These are phyloP conservation scores for Begonia masoniana DNA, from an alignment of 306 rosid species.

Conservation along the genomic window DNA sequence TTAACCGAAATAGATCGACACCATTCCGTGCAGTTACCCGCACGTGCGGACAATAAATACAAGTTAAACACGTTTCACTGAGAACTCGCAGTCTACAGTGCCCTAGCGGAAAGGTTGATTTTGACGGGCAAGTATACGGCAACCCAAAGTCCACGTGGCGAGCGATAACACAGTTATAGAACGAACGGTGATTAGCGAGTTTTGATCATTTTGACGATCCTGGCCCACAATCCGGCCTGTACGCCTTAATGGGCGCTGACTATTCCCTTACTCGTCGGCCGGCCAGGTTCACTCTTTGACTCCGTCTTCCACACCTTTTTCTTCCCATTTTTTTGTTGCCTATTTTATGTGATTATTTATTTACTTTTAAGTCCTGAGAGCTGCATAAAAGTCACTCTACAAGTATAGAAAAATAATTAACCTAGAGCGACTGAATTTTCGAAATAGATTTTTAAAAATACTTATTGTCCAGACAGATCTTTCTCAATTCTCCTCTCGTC, in stretches of 20 bases:
- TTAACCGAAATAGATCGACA: neutral
- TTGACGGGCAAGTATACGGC: neutral
- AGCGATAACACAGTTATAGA: no score
- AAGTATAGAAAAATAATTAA: no score
- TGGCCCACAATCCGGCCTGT: conserved; percentile 1
- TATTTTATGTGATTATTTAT: no score
- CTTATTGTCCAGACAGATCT: no score
- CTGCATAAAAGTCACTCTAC: no score
- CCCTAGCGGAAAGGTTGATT: neutral
- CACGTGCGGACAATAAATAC: neutral
- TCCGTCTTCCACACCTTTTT: neutral
- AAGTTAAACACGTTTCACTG: neutral
- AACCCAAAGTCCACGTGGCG: neutral
- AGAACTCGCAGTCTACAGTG: neutral
- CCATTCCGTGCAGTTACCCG: neutral
- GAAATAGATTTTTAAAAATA: no score
- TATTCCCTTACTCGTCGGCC: neutral
- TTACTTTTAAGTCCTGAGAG: no score
- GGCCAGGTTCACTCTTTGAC: neutral
- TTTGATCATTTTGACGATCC: no score
- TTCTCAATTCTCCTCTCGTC: no score
- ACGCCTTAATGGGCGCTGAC: conserved; percentile 10
- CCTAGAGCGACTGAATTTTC: no score
- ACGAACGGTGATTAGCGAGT: no score
- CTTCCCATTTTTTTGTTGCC: neutral